These are phyloP conservation scores for Nyssa sinensis DNA, from an alignment of 148 eudicot genomes.

Conservation along the genomic window DNA sequence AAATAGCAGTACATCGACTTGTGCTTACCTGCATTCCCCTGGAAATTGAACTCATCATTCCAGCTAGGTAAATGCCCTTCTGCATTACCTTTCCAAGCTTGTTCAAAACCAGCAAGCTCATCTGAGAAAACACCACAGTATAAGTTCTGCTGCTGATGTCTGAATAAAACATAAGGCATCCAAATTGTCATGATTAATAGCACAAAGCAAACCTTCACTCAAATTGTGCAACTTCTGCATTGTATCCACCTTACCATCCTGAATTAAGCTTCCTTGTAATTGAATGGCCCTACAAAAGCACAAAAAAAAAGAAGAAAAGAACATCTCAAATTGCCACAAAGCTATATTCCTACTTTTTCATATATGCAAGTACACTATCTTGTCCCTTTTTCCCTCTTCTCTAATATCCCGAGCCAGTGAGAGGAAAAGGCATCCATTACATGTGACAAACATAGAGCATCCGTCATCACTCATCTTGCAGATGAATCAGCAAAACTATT, in stretches of 20 bases:
- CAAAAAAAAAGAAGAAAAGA: too few relatives aligned
- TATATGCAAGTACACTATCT: background rate
- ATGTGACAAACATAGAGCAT: background rate
- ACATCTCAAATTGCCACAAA: background rate
- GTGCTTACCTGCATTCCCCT: constrained; percentile 28
- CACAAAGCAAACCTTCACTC: constrained; percentile 53
- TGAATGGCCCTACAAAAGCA: constrained; percentile 63
- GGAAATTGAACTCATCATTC: constrained; percentile 32
- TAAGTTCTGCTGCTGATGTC: background rate
- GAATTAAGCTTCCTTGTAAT: constrained; percentile 67
- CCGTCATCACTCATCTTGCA: background rate
- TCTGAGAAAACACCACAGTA: constrained; percentile 33
- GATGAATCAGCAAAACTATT: background rate
- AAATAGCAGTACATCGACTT: background rate
- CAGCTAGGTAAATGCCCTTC: constrained; percentile 39
- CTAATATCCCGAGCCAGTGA: background rate
- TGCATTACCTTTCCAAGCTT: constrained; percentile 67
- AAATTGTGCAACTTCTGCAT: constrained; percentile 74
- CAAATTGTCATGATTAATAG: background rate
- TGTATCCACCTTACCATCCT: constrained; percentile 80
- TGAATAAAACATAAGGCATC: background rate
- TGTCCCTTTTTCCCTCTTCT: background rate
- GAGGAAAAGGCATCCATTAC: background rate
- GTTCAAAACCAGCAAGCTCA: constrained; percentile 72
- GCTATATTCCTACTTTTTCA: background rate